Evolutionary conservation across 2,329 filamentous ascomycete genomes (phyloP).

Genomic region (Mariannaea elegans): DNA sequence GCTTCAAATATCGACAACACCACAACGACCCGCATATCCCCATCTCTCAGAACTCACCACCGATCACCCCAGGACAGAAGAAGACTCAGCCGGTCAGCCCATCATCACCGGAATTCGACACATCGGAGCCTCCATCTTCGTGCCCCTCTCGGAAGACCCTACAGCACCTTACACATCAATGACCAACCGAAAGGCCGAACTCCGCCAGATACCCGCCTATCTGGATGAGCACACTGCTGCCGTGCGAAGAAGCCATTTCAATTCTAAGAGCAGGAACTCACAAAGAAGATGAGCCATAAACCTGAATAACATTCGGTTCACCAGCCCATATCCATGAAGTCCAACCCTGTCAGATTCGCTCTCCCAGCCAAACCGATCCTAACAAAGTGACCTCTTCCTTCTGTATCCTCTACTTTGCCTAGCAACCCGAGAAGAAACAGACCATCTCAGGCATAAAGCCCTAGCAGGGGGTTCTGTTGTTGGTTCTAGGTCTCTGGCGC

Average conservation of each 20-base stretch:
- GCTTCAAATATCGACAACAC: neutral
- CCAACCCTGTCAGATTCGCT: neutral
- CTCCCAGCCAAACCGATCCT: neutral
- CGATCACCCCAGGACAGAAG: conserved; percentile 6
- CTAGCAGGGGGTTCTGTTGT: too few relatives aligned
- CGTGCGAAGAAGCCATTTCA: conserved; percentile 43
- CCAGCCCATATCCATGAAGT: neutral
- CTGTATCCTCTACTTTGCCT: neutral
- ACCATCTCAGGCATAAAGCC: conserved; percentile 29
- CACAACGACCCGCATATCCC: neutral
- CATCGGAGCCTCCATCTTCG: conserved; percentile 46
- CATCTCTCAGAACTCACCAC: neutral
- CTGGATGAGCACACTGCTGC: conserved; percentile 39
- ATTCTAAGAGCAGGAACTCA: conserved; percentile 35
- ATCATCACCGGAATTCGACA: conserved; percentile 31
- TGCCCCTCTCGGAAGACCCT: conserved; percentile 41
- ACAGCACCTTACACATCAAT: conserved; percentile 28
- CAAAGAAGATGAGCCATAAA: conserved; percentile 28
- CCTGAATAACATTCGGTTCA: conserved; percentile 30
- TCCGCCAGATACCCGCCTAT: conserved; percentile 32
- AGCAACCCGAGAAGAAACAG: conserved; percentile 6
- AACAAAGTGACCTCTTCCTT: neutral
- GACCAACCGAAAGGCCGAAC: conserved; percentile 21
- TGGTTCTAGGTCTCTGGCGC: too few relatives aligned
- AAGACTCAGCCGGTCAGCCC: conserved; percentile 24